Conservation (phyloP, 2,329 filamentous ascomycete genomes). For the Colletotrichum falcatum region DNA sequence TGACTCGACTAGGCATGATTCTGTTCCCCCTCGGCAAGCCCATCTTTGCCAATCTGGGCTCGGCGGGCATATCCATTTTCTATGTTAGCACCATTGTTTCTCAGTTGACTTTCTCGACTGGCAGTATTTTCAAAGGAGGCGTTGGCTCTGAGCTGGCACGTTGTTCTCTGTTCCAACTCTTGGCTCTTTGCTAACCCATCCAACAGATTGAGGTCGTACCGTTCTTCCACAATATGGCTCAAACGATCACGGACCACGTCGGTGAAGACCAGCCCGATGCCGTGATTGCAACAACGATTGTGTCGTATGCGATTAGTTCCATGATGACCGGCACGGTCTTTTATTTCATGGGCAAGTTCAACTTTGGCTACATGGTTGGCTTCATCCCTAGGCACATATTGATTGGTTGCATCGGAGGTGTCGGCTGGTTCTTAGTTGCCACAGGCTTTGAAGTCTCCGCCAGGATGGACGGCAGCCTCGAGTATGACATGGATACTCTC, state of each 20-base stretch:
- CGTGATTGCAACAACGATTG: constrained; percentile 93
- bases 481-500: constrained; percentile 83
- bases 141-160: constrained; percentile 91
- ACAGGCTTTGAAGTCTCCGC: constrained; percentile 96
- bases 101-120: constrained; percentile 87
- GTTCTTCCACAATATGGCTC: constrained; percentile 99
- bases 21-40: constrained; percentile 91
- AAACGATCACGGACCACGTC: constrained; percentile 82
- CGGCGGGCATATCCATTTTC: constrained; percentile 97
- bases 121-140: constrained; percentile 89
- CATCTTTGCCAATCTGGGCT: constrained; percentile 86
- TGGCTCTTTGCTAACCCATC: constrained; percentile 31
- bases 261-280: constrained; percentile 85
- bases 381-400: constrained; percentile 98
- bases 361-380: constrained; percentile 90
- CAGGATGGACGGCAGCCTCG: constrained; percentile 84
- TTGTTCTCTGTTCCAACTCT: constrained; percentile 25
- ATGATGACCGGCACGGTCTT: constrained; percentile 93
- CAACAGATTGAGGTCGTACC: constrained; percentile 91
- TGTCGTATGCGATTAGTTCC: constrained; percentile 90
- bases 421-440: constrained; percentile 92
- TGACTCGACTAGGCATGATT: constrained; percentile 76
- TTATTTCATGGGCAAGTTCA: constrained; percentile 88
- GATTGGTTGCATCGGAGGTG: constrained; percentile 96
- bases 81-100: constrained; percentile 98